These are phyloP conservation scores for Nannochloris sp. DNA, from an alignment of 139 green algal genomes.

Conservation along the genomic window DNA sequence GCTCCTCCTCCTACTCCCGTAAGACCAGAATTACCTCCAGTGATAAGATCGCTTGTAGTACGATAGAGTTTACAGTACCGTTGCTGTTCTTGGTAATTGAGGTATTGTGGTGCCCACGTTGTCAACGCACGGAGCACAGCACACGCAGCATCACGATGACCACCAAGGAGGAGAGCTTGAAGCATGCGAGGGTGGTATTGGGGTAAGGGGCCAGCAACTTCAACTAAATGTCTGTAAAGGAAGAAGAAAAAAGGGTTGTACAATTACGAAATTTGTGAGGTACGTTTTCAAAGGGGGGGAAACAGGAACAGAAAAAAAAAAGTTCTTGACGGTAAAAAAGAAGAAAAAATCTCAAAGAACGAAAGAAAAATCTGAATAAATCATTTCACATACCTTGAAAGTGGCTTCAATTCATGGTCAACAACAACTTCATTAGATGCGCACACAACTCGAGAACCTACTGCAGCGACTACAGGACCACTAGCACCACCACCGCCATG, in stretches of 20 bases:
- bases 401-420: not conserved
- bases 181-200: conserved; percentile 29
- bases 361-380: not conserved
- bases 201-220: conserved; percentile 7
- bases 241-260: not conserved
- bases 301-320: no score
- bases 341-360: not conserved
- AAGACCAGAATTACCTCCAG: no score
- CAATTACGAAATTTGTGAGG: no score
- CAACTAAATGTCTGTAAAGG: conserved; percentile 14
- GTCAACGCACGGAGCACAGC: not conserved
- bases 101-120: not conserved
- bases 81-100: not conserved
- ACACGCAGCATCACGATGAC: not conserved
- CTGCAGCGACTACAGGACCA: conserved; percentile 3
- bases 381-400: not conserved
- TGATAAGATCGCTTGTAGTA: not conserved
- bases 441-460: conserved; percentile 7
- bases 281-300: no score
- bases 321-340: no score
- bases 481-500: not conserved
- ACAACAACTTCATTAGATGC: not conserved
- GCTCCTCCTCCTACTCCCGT: no score
- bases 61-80: not conserved
- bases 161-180: conserved; percentile 5